phyloP scores from a whole-genome alignment of 495 filamentous ascomycete species.

The Neurospora tetrasperma region DNA sequence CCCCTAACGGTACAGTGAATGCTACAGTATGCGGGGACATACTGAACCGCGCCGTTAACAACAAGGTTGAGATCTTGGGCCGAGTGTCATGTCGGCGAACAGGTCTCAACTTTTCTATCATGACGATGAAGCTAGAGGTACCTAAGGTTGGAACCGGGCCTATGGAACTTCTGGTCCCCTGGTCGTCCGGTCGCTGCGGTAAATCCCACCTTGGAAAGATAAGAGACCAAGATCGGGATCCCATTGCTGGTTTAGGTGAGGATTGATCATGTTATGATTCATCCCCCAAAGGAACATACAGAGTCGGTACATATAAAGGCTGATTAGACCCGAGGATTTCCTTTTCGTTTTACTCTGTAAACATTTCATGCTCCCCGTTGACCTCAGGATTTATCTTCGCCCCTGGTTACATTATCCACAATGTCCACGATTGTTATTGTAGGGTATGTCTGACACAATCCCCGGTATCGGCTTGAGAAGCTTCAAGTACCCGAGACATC shows the following conservation, averaged over 20 bases:
- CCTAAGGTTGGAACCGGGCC: too few relatives aligned
- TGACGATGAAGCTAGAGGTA: background rate
- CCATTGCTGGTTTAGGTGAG: background rate
- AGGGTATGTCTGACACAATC: background rate
- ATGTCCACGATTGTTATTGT: background rate
- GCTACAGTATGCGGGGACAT: background rate
- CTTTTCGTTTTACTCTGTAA: background rate
- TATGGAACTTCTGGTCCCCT: background rate
- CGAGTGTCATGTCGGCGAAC: background rate
- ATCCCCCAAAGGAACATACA: background rate
- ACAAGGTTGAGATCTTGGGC: background rate
- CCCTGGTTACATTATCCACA: background rate
- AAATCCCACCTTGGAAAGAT: background rate
- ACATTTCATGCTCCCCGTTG: background rate
- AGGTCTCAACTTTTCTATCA: background rate
- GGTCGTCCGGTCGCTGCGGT: background rate
- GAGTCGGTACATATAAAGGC: background rate
- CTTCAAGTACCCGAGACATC: background rate
- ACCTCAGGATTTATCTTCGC: background rate
- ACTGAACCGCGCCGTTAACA: background rate
- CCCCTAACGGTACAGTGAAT: background rate
- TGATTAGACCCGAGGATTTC: background rate
- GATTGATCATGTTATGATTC: background rate
- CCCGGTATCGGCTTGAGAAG: background rate
- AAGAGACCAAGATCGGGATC: background rate